phyloP scores from a whole-genome alignment of 305 asterid genomes.

The Fraxinus ornus region DNA sequence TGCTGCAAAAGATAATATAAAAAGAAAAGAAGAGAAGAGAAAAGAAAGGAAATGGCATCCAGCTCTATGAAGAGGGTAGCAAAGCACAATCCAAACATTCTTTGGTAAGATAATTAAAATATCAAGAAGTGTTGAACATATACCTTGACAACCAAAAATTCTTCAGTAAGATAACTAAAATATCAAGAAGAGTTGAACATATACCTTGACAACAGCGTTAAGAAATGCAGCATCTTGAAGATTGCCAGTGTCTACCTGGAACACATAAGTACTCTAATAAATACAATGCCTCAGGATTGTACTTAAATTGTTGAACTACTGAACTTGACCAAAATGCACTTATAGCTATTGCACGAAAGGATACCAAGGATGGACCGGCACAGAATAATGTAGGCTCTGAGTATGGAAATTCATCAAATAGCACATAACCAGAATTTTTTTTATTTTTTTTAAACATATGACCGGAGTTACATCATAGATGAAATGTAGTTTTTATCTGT shows the following conservation, averaged over 20 bases:
- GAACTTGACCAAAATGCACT: conserved; percentile 16
- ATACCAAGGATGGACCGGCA: background rate
- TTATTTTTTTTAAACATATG: background rate
- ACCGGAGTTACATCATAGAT: background rate
- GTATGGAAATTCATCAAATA: background rate
- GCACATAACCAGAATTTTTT: too few relatives aligned
- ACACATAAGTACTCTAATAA: conserved; percentile 23
- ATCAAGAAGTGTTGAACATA: conserved; percentile 8
- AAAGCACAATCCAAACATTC: background rate
- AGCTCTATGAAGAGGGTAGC: background rate
- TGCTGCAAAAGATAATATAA: background rate
- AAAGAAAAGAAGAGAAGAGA: background rate
- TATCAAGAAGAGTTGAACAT: conserved; percentile 3
- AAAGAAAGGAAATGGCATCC: background rate
- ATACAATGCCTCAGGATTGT: background rate
- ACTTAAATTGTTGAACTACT: conserved; percentile 12
- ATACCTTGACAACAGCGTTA: conserved; percentile 92
- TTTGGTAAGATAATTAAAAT: conserved; percentile 11
- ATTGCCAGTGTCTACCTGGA: conserved; percentile 65
- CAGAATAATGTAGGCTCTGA: background rate
- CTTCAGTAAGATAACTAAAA: conserved; percentile 5
- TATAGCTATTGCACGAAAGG: background rate
- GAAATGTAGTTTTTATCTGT: background rate
- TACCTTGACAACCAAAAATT: conserved; percentile 59
- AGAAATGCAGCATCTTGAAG: conserved; percentile 77